Conservation (phyloP, 345 rosid genomes). For the Excoecaria cochinchinensis region DNA sequence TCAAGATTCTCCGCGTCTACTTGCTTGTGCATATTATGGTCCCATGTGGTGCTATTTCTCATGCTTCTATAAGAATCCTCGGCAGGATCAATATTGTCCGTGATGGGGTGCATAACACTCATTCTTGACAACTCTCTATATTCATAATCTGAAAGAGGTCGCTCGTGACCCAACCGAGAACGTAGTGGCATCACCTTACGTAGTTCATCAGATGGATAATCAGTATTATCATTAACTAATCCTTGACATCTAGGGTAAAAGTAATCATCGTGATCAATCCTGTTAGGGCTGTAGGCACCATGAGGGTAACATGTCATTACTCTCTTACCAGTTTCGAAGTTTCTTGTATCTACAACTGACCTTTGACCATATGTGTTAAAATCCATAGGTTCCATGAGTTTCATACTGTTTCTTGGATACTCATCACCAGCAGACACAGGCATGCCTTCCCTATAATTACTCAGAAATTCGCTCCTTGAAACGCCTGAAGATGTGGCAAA, state of each 20-base stretch:
- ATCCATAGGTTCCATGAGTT: conserved; percentile 34
- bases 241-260: conserved; percentile 31
- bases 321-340: conserved; percentile 30
- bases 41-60: conserved; percentile 33
- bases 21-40: conserved; percentile 32
- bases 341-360: conserved; percentile 28
- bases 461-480: conserved; percentile 31
- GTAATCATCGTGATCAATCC: conserved; percentile 38
- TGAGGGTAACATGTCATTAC: conserved; percentile 26
- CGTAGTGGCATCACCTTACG: conserved; percentile 31
- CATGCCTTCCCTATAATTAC: conserved; percentile 34
- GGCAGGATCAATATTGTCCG: conserved; percentile 30
- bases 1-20: conserved; percentile 30
- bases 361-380: conserved; percentile 31
- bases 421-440: conserved; percentile 37
- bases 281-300: conserved; percentile 27
- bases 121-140: conserved; percentile 36
- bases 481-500: conserved; percentile 38
- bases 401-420: conserved; percentile 31
- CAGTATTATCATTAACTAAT: conserved; percentile 28
- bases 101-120: conserved; percentile 29
- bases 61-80: conserved; percentile 35
- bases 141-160: conserved; percentile 30
- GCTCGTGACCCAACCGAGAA: conserved; percentile 34
- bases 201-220: conserved; percentile 33